Base-by-base conservation (phyloP, 495 filamentous ascomycete species). In the Geoglossum glabrum region DNA sequence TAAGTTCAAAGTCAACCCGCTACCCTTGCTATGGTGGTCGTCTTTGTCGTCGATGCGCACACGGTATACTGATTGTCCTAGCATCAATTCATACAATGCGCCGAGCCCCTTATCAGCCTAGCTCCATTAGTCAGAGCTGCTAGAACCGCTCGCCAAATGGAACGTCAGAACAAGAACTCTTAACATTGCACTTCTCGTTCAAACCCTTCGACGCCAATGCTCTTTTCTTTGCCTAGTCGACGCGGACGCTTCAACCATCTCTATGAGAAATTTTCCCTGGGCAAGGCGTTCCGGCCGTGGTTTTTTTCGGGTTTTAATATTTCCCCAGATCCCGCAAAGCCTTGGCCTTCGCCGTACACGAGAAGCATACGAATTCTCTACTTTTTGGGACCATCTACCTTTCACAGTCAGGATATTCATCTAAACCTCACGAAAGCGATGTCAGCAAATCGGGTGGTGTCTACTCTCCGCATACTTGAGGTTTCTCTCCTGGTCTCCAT, bases 101-200 rank as follows among this genome's bases (percentile, higher is more conserved):
- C 83, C 28, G 87, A 90, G 71, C 80, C 79, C 62, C 68, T 98
- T 63, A 72, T 75, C 68, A 79, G 86, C 72, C 70, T 84, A 70
- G 70, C 93, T 15, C 92, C 92, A 33, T 76, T 98, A 54, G 92
- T 98, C 46, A 79, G 81, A 62, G 83, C 90, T 51, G 92, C 92
- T 46, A 79, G 92, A 49, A 75, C 80, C 62, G 87, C 86, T 52
- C 77, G 90, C 60, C 83, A 82, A 15, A 82, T 90, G 64, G 92
- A 98, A 69, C 87, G 88, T 67, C 80, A 82, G 26, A 69, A 68
- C 52, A 74, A 73, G 64, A 67, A 63, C 11, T 28, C 3, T 28
- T 52, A 26, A 52, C 15, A n/a, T 15, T 52, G 11, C 10, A 26
- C 46, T 15, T 25, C 46, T 23, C 15, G 3, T 2, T 23, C 19